Evolutionary conservation across 1,284 basidiomycete genomes (phyloP).

Genomic region (Pascua sp.): DNA sequence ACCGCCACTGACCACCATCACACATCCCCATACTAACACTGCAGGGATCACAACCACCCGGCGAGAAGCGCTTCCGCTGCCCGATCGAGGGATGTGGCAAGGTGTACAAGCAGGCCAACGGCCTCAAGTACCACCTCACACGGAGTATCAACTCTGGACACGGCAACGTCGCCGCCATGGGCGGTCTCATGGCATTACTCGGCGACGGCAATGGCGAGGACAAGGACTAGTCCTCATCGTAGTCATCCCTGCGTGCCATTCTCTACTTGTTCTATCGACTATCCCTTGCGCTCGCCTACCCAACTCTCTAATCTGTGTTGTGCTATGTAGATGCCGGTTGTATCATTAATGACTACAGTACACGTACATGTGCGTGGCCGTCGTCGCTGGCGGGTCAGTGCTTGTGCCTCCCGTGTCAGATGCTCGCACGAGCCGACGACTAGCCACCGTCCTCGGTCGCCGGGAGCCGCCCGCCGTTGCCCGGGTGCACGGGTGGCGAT

Average conservation of each 20-base stretch:
- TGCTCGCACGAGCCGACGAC: too few species aligned
- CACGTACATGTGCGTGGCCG: too few species aligned
- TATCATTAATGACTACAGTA: too few species aligned
- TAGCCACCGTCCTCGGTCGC: too few species aligned
- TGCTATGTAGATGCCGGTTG: too few species aligned
- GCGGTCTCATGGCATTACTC: conserved; percentile 28
- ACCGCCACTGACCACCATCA: too few species aligned
- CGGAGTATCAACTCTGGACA: conserved; percentile 46
- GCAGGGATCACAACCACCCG: conserved; percentile 11
- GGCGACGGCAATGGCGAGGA: conserved; percentile 14
- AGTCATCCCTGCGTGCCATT: neutral
- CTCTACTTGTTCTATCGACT: neutral
- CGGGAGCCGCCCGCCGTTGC: too few species aligned
- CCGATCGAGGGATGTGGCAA: conserved; percentile 59
- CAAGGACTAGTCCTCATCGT: neutral
- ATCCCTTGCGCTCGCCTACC: neutral
- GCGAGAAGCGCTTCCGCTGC: conserved; percentile 58
- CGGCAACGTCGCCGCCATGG: conserved; percentile 44
- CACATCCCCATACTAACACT: conserved; percentile 9
- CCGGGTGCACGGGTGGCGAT: too few species aligned
- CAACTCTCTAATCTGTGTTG: neutral
- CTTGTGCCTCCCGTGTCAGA: too few species aligned
- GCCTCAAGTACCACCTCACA: conserved; percentile 49
- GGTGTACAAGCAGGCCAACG: conserved; percentile 57
- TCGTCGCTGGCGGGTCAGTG: too few species aligned